These are phyloP conservation scores for Neofusicoccum sp. DNA, from an alignment of 2,329 filamentous ascomycete species.

Conservation along the genomic window DNA sequence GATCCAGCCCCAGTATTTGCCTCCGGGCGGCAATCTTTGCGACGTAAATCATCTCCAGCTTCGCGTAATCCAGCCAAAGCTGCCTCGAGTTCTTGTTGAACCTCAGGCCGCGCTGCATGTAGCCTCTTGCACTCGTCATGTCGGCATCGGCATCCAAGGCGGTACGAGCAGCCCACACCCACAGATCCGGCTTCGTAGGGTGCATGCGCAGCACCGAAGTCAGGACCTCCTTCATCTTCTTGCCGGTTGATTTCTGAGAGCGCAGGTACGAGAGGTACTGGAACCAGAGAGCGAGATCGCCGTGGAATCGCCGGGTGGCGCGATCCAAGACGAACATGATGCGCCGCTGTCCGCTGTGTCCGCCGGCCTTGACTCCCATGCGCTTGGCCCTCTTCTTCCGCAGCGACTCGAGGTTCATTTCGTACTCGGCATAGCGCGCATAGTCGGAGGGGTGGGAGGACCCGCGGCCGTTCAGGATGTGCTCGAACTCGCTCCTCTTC, in stretches of 20 bases:
- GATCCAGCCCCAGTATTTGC: constrained; percentile 63
- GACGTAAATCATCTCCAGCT: constrained; percentile 90
- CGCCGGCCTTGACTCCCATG: constrained; percentile 70
- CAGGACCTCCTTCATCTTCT: constrained; percentile 60
- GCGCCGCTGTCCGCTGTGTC: constrained; percentile 72
- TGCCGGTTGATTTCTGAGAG: constrained; percentile 57
- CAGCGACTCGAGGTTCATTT: constrained; percentile 67
- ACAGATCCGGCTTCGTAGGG: constrained; percentile 77
- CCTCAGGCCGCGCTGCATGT: constrained; percentile 84
- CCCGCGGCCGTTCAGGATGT: constrained; percentile 80
- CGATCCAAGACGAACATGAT: constrained; percentile 89
- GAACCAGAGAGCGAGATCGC: constrained; percentile 79
- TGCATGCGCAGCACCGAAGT: constrained; percentile 76
- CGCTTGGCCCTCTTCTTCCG: constrained; percentile 80
- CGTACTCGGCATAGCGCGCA: constrained; percentile 74
- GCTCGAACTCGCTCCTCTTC: constrained; percentile 91
- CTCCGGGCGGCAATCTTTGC: constrained; percentile 74
- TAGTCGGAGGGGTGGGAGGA: constrained; percentile 71
- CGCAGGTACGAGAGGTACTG: constrained; percentile 83
- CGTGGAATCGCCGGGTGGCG: constrained; percentile 78
- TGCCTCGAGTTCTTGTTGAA: constrained; percentile 76
- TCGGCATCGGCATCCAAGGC: constrained; percentile 77
- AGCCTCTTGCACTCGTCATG: constrained; percentile 78
- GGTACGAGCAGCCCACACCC: constrained; percentile 78
- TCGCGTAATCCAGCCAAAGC: constrained; percentile 87